These are phyloP conservation scores for Solanum dulcamara DNA, from an alignment of 257 asterid genomes.

Conservation along the genomic window DNA sequence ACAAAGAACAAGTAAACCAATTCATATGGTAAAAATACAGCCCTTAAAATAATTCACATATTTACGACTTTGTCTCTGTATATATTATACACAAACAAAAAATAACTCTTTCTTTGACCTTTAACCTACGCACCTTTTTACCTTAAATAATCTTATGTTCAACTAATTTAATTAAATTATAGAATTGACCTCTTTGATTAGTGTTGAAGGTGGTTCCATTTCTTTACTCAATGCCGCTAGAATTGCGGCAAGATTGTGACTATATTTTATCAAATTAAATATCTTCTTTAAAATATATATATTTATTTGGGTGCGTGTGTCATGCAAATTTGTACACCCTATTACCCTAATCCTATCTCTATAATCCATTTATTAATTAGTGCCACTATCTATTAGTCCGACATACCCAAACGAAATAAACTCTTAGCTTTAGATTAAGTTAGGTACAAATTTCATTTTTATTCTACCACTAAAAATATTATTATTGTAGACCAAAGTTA, in stretches of 20 bases:
- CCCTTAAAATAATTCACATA: not conserved
- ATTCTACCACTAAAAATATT: not conserved
- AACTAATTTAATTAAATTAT: not conserved
- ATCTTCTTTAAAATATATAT: not conserved
- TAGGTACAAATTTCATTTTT: constrained; percentile 11
- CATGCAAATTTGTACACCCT: not conserved
- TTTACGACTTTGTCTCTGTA: not conserved
- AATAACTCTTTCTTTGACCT: not conserved
- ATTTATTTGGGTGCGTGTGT: not conserved
- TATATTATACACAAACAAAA: not conserved
- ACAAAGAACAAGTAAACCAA: not conserved
- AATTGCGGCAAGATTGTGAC: constrained; percentile 13
- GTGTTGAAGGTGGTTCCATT: not conserved
- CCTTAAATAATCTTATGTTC: not conserved
- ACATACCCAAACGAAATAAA: not conserved
- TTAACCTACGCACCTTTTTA: not conserved
- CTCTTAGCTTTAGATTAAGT: constrained; percentile 4
- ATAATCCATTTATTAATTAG: not conserved
- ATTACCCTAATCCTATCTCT: not conserved
- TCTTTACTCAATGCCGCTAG: not conserved
- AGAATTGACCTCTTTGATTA: not conserved
- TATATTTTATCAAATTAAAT: not conserved
- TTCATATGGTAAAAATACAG: not conserved
- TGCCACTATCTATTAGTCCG: not conserved
- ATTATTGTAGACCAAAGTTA: constrained; percentile 5